Evolutionary conservation across 345 rosid species (phyloP).

Genomic region (Hevea brasiliensis): DNA sequence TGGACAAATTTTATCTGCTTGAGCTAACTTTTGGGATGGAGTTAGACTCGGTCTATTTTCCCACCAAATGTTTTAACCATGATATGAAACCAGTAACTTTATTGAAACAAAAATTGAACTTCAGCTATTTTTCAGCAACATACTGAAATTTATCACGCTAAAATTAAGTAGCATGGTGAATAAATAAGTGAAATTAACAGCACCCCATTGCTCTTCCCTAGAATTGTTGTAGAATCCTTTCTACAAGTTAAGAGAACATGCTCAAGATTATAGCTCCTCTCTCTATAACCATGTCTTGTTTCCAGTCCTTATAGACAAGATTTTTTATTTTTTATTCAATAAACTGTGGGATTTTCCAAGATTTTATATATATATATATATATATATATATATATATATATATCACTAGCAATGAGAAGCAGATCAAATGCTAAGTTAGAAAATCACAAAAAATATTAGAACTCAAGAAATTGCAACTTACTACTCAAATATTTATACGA

Average conservation of each 20-base stretch:
- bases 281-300: background rate
- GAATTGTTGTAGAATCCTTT: background rate
- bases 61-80: no score
- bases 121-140: background rate
- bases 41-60: no score
- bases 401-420: background rate
- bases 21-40: no score
- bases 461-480: constrained; percentile 33
- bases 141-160: background rate
- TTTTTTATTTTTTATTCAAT: background rate
- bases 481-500: constrained; percentile 75
- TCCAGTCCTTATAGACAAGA: background rate
- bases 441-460: background rate
- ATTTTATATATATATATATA: no score
- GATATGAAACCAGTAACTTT: background rate
- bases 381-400: no score
- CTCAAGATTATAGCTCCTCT: background rate
- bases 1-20: no score
- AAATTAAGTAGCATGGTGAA: background rate
- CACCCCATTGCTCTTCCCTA: background rate
- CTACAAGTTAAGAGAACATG: background rate
- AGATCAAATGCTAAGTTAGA: background rate
- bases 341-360: background rate
- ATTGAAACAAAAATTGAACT: background rate
- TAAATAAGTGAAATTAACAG: background rate